phyloP scores from a whole-genome alignment of 192 early-diverging fungal species.

The Lunasporangiospora selenospora region DNA sequence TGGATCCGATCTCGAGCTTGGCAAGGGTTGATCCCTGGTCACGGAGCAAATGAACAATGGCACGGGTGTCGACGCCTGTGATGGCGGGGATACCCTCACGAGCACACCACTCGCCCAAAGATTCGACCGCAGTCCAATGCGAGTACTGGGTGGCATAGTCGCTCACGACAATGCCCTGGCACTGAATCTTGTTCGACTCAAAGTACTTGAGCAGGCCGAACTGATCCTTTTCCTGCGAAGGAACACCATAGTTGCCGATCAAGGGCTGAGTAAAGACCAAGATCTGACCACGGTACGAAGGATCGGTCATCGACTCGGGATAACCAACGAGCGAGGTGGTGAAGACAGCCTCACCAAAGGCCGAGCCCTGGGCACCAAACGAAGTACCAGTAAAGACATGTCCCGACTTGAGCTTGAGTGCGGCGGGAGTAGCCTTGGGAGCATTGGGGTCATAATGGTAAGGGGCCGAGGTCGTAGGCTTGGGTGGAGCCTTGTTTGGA shows the following conservation, averaged over 20 bases:
- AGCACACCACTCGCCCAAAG: conserved; percentile 88
- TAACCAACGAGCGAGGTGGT: conserved; percentile 95
- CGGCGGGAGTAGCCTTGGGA: conserved; percentile 60
- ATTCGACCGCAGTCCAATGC: conserved; percentile 94
- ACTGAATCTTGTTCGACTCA: conserved; percentile 87
- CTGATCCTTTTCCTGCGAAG: conserved; percentile 71
- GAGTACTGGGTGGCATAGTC: conserved; percentile 93
- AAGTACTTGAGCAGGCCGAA: conserved; percentile 88
- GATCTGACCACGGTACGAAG: conserved; percentile 96
- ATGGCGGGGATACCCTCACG: conserved; percentile 87
- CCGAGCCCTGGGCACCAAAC: conserved; percentile 77
- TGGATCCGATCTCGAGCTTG: conserved; percentile 73
- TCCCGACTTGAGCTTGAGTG: conserved; percentile 81
- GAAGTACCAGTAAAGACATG: conserved; percentile 84
- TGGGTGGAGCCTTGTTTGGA: conserved; percentile 35
- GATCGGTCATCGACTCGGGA: conserved; percentile 98
- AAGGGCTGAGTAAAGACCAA: conserved; percentile 96
- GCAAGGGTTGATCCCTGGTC: conserved; percentile 87
- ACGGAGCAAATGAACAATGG: conserved; percentile 83
- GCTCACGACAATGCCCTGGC: conserved; percentile 85
- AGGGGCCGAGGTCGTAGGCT: conserved; percentile 19
- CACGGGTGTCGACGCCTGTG: conserved; percentile 92
- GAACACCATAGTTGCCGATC: conserved; percentile 97
- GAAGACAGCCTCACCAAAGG: conserved; percentile 94
- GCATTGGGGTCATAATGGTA: conserved; percentile 41